Evolutionary conservation across 768 basidiomycete species (phyloP).

Genomic region (Xerocomus potaroensis): DNA sequence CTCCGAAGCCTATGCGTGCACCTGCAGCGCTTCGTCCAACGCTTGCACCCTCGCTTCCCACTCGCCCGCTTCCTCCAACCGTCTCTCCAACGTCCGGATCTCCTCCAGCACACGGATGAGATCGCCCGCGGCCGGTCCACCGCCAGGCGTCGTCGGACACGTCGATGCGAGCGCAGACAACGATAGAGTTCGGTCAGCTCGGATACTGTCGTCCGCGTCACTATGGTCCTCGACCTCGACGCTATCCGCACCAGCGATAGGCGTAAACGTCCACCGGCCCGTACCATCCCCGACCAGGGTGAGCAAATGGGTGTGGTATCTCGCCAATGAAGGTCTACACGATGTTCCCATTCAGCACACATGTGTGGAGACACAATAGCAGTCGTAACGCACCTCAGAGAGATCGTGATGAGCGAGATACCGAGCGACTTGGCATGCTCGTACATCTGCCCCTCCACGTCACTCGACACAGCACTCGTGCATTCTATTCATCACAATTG

Average conservation of each 20-base stretch:
- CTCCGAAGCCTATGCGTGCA: too few relatives aligned
- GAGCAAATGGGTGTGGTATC: slow-evolving; percentile 86
- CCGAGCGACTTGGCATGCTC: slow-evolving; percentile 84
- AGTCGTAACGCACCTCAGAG: slow-evolving; percentile 69
- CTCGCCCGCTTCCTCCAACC: slow-evolving; percentile 19
- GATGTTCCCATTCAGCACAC: background rate
- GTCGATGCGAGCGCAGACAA: background rate
- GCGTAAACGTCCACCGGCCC: slow-evolving; percentile 66
- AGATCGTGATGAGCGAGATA: slow-evolving; percentile 92
- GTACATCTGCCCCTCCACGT: slow-evolving; percentile 96
- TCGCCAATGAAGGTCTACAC: slow-evolving; percentile 74
- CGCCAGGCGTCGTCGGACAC: background rate
- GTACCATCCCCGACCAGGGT: slow-evolving; percentile 71
- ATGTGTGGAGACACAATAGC: background rate
- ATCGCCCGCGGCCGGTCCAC: slow-evolving; percentile 8
- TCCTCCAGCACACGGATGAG: slow-evolving; percentile 27
- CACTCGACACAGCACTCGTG: slow-evolving; percentile 92
- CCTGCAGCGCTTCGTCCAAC: slow-evolving; percentile 24
- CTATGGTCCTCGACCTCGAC: background rate
- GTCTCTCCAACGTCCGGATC: slow-evolving; percentile 21
- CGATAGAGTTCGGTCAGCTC: background rate
- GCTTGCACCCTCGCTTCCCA: slow-evolving; percentile 28
- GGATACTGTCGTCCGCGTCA: background rate
- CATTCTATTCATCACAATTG: slow-evolving; percentile 54
- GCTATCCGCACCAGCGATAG: slow-evolving; percentile 32